These are phyloP conservation scores for Zostera marina DNA, from an alignment of 116 monocot species.

Conservation along the genomic window DNA sequence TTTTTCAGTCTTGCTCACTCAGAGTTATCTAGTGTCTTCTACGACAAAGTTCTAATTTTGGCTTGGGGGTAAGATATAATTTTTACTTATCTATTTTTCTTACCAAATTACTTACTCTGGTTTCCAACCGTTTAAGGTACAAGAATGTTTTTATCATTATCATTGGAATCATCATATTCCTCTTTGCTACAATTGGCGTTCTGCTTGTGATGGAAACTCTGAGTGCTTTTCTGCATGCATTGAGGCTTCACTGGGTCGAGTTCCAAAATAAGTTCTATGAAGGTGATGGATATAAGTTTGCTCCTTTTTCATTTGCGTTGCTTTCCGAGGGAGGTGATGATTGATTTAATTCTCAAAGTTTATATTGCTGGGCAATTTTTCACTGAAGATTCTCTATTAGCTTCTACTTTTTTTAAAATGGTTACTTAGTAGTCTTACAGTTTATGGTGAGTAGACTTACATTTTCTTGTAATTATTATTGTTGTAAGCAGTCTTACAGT, in stretches of 20 bases:
- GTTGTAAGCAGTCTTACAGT: too few relatives aligned
- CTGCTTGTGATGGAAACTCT: constrained; percentile 97
- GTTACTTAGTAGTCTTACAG: too few relatives aligned
- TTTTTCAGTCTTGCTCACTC: constrained; percentile 93
- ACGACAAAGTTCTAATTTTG: constrained; percentile 89
- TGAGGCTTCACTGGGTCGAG: constrained; percentile 99
- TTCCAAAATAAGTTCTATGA: constrained; percentile 99
- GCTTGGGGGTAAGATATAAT: constrained; percentile 70
- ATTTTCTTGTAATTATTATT: neutral
- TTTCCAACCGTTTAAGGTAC: constrained; percentile 35
- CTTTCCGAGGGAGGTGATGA: constrained; percentile 46
- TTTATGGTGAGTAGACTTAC: neutral
- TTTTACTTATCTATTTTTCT: constrained; percentile 2
- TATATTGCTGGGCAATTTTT: neutral
- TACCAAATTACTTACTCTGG: neutral
- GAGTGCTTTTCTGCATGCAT: constrained; percentile 92
- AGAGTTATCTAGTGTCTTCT: constrained; percentile 81
- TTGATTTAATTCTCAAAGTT: neutral
- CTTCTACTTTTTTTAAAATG: neutral
- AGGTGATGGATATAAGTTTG: constrained; percentile 94
- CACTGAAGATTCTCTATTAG: neutral
- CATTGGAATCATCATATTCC: constrained; percentile 55
- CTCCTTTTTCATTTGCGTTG: constrained; percentile 69
- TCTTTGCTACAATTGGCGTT: constrained; percentile 80
- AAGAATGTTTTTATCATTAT: constrained; percentile 64